phyloP scores from a whole-genome alignment of 1,284 basidiomycete species.

The Neolentinus lepideus region DNA sequence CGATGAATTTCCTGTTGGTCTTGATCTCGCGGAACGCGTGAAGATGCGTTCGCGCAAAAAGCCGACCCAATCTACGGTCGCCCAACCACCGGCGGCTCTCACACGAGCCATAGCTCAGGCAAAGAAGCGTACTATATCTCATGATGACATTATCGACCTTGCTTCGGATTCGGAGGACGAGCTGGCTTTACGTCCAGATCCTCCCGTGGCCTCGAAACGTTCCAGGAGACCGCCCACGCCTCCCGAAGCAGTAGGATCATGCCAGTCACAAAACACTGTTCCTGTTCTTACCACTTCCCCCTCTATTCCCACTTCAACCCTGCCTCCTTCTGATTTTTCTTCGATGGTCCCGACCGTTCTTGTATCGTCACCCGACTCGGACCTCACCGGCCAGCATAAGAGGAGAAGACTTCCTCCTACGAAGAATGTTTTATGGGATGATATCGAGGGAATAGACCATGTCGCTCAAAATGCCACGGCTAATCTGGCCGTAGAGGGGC shows the following conservation, averaged over 20 bases:
- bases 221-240: not conserved
- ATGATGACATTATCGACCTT: not conserved
- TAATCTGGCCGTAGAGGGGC: too few relatives aligned
- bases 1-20: not conserved
- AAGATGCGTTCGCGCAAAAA: not conserved
- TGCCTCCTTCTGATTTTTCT: not conserved
- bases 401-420: not conserved
- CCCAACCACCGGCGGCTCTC: not conserved
- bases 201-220: not conserved
- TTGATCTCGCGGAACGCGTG: not conserved
- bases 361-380: not conserved
- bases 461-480: too few relatives aligned
- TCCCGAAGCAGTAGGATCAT: not conserved
- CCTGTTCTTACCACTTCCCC: not conserved
- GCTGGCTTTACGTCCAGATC: not conserved
- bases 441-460: not conserved
- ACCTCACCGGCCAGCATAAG: not conserved
- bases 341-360: not conserved
- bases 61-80: not conserved
- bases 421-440: not conserved
- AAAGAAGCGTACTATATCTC: not conserved
- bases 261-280: not conserved
- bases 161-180: slow-evolving; percentile 1
- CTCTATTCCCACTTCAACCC: not conserved
- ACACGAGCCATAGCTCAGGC: not conserved